Evolutionary conservation across 352 stramenopile genomes (phyloP).

Genomic region (Globisporangium lucens): DNA sequence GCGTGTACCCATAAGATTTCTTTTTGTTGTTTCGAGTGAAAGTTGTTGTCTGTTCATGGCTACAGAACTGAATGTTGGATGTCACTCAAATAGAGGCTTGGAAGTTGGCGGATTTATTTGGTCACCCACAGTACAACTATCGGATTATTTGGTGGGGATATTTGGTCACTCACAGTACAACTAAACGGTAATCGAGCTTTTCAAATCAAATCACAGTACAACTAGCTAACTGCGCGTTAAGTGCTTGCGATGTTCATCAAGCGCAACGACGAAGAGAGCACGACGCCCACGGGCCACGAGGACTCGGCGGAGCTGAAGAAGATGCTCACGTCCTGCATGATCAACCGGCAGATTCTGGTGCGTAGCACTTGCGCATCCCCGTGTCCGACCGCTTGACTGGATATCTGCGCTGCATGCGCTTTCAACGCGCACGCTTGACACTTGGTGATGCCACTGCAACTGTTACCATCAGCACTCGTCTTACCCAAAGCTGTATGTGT

Average conservation of each 20-base stretch:
- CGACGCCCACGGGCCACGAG: constrained; percentile 57
- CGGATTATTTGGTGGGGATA: too few species aligned
- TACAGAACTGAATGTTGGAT: too few species aligned
- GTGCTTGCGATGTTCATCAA: constrained; percentile 40
- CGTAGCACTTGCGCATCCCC: not conserved
- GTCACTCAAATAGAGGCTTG: too few species aligned
- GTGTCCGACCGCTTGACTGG: not conserved
- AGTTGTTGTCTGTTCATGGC: not conserved
- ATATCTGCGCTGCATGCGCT: not conserved
- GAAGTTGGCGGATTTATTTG: too few species aligned
- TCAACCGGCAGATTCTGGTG: constrained; percentile 80
- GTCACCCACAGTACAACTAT: too few species aligned
- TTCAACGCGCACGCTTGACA: too few species aligned
- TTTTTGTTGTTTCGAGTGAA: not conserved
- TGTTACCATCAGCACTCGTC: not conserved
- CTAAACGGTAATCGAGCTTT: too few species aligned
- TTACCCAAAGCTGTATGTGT: not conserved
- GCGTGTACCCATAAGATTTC: not conserved
- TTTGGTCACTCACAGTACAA: too few species aligned
- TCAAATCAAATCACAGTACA: too few species aligned
- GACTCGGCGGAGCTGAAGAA: constrained; percentile 72
- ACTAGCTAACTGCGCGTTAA: too few species aligned
- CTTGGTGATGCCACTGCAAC: too few species aligned
- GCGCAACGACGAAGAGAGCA: constrained; percentile 35
- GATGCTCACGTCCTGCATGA: constrained; percentile 85